Conservation (phyloP, 129 eudicot genomes). For the Helichrysum umbraculigerum region DNA sequence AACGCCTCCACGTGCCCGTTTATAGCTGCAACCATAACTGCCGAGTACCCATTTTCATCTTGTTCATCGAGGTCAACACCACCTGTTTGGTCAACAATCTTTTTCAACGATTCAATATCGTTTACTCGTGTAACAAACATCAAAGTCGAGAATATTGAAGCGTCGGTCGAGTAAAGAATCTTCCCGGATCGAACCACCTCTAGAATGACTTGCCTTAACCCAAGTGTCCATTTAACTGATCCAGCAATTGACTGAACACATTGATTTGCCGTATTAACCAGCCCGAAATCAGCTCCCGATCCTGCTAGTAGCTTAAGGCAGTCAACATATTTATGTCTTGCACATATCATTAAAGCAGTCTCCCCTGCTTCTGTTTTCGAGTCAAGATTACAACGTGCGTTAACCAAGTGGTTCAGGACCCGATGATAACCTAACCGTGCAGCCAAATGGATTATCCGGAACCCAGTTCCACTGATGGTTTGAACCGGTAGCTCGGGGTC, state of each 20-base stretch:
- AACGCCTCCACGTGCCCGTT: slow-evolving; percentile 70
- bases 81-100: slow-evolving; percentile 43
- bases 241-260: slow-evolving; percentile 51
- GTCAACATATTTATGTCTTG: slow-evolving; percentile 53
- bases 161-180: slow-evolving; percentile 45
- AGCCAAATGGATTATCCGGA: slow-evolving; percentile 68
- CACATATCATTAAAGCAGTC: slow-evolving; percentile 74
- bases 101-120: slow-evolving; percentile 52
- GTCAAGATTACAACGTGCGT: slow-evolving; percentile 54
- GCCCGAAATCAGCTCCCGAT: slow-evolving; percentile 79
- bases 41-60: slow-evolving; percentile 72
- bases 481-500: slow-evolving; percentile 55
- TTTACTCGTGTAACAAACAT: slow-evolving; percentile 63
- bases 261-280: slow-evolving; percentile 44
- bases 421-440: slow-evolving; percentile 50
- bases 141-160: slow-evolving; percentile 53
- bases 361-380: slow-evolving; percentile 64
- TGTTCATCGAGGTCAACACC: slow-evolving; percentile 55
- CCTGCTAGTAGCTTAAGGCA: slow-evolving; percentile 58
- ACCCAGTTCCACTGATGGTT: slow-evolving; percentile 37
- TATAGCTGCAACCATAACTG: slow-evolving; percentile 68
- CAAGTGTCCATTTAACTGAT: slow-evolving; percentile 49
- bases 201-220: slow-evolving; percentile 53
- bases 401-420: slow-evolving; percentile 49
- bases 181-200: slow-evolving; percentile 55